Base-by-base conservation (phyloP, 2,329 filamentous ascomycete genomes). In the Beauveria rudraprayagi region DNA sequence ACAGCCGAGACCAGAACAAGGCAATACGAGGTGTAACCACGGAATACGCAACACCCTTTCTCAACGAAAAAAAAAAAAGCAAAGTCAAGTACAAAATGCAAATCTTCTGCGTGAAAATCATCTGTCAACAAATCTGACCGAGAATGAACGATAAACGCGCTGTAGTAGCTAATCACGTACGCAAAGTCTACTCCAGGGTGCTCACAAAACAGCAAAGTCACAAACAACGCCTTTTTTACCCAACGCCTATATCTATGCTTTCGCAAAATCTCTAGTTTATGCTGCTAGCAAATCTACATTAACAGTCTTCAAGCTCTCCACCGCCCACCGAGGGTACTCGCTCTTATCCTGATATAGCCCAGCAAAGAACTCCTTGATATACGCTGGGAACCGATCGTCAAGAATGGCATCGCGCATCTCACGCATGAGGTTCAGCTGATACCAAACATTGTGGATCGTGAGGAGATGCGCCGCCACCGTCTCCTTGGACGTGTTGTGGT, bases 381-480 rank as follows among this genome's bases (percentile, higher is more conserved):
- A 96, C 2, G 78, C 82, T 1, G 94, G 92, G 72, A 89, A 97
- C 56, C 79, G 76, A 70, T 96, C 92, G 63, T 88, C 88, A 8
- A 96, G 76, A 64, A 97, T 91, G 17, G 94, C 86, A 64, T 90
- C 80, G 63, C 93, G 83, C 14, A 86, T 83, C 63, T 83, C 78
- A 22, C 81, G 78, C 92, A 97, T 97, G 67, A 99, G 77, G 63
- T 88, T 83, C 59, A 99, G 80, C 71, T 96, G 85, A 70, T 96
- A 96, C 77, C 92, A 91, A 28, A 99, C 91, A 70, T 99, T 99
- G 74, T 99, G 94, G 70, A 97, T 91, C 1, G 91, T 96, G 60
- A 99, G 77, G 26, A 91, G 78, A 71, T 85, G 81, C 17, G 95
- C 94, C 8, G 93, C 91, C 1, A 91, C 92, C 0, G 94, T 99